These are phyloP conservation scores for Acanthamoeba sp. DNA, from an alignment of 208 protist genomes.

Conservation along the genomic window DNA sequence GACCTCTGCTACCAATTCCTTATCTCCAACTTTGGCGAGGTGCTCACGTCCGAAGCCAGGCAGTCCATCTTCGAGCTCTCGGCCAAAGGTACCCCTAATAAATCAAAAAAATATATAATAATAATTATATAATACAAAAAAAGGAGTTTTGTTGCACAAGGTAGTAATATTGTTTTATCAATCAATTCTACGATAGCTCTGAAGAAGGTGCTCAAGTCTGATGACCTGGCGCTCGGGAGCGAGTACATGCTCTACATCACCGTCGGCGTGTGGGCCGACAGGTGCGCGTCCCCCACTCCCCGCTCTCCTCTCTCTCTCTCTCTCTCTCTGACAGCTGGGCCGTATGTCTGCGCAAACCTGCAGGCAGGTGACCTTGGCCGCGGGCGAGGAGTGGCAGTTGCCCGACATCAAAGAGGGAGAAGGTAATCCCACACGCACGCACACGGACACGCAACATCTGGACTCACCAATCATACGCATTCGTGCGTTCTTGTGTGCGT, in stretches of 20 bases:
- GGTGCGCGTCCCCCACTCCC: not conserved
- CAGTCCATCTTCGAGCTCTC: conserved; percentile 5
- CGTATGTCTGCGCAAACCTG: not conserved
- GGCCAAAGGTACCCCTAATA: not conserved
- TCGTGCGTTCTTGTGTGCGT: too few species aligned
- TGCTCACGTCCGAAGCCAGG: not conserved
- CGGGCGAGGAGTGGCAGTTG: conserved; percentile 10
- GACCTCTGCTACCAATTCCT: conserved; percentile 16
- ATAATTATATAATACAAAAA: too few species aligned
- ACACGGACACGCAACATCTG: too few species aligned
- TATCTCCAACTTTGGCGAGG: not conserved
- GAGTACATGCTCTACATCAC: not conserved
- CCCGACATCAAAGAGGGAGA: not conserved
- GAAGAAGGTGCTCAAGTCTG: not conserved
- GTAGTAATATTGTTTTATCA: not conserved
- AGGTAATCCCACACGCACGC: not conserved
- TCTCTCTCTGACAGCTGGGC: not conserved
- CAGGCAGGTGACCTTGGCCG: conserved; percentile 4
- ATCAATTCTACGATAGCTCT: not conserved
- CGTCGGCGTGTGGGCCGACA: conserved; percentile 27
- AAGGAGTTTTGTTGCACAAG: not conserved
- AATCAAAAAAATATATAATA: too few species aligned
- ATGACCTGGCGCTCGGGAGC: not conserved
- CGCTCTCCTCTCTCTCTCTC: not conserved
- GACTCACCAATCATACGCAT: too few species aligned